These are phyloP conservation scores for Sonneratia caseolaris DNA, from an alignment of 345 rosid species.

Conservation along the genomic window DNA sequence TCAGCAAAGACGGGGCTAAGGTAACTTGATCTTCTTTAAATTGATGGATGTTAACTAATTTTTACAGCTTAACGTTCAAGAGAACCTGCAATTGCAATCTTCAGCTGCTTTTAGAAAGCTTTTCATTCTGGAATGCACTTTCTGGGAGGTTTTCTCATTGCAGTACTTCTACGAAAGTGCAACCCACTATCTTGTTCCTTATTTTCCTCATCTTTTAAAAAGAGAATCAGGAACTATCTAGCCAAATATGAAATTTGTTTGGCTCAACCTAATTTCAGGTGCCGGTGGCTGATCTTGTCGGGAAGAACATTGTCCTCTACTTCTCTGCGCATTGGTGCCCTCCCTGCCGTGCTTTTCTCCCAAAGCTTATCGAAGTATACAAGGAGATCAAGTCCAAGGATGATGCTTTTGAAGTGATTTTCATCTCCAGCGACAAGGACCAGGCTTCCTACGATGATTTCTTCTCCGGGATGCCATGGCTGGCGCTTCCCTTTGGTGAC, in stretches of 20 bases:
- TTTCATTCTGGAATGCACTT: no score
- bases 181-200: no score
- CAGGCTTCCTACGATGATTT: constrained; percentile 21
- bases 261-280: constrained; percentile 25
- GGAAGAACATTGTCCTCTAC: constrained; percentile 56
- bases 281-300: constrained; percentile 41
- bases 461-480: constrained; percentile 36
- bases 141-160: no score
- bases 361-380: constrained; percentile 49
- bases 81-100: no score
- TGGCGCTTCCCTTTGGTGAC: constrained; percentile 35
- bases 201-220: no score
- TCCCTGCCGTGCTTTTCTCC: constrained; percentile 52
- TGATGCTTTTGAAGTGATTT: constrained; percentile 45
- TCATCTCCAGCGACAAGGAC: constrained; percentile 35
- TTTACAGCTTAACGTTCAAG: not conserved
- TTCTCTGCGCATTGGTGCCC: constrained; percentile 69
- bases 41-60: not conserved
- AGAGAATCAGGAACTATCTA: no score
- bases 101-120: no score
- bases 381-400: constrained; percentile 44
- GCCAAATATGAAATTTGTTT: not conserved
- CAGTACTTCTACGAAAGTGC: no score
- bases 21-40: not conserved
- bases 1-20: constrained; percentile 16